phyloP scores from a whole-genome alignment of 148 eudicot species.

The Persicaria tinctoria region DNA sequence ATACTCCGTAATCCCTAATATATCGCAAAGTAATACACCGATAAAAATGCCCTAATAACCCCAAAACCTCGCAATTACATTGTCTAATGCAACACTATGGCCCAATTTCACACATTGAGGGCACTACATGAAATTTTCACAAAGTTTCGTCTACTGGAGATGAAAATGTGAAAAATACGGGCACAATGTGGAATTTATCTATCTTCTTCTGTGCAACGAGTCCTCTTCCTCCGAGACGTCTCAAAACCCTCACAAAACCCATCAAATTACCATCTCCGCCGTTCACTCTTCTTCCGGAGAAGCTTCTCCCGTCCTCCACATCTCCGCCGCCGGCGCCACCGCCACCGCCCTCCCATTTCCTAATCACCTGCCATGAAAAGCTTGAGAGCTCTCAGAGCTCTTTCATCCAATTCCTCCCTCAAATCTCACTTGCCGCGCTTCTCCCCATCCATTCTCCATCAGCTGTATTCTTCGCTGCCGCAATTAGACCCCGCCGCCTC shows the following conservation, averaged over 20 bases:
- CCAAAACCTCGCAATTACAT: too few species aligned
- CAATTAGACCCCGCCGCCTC: slow-evolving; percentile 22
- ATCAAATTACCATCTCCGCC: not conserved
- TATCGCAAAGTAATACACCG: too few species aligned
- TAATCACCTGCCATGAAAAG: slow-evolving; percentile 40
- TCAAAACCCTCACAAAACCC: slow-evolving; percentile 12
- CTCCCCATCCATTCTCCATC: slow-evolving; percentile 21
- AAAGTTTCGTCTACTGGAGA: not conserved
- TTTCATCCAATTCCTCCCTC: slow-evolving; percentile 12
- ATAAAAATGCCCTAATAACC: too few species aligned
- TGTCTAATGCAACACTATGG: too few species aligned
- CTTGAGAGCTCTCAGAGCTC: slow-evolving; percentile 33
- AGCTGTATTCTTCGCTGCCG: slow-evolving; percentile 39
- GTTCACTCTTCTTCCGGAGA: not conserved
- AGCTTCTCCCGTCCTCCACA: not conserved
- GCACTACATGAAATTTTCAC: not conserved
- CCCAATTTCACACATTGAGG: too few species aligned
- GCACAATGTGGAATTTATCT: not conserved
- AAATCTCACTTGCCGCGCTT: slow-evolving; percentile 28
- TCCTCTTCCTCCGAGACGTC: not conserved
- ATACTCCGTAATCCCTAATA: too few species aligned
- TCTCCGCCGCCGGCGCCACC: not conserved
- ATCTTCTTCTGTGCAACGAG: not conserved
- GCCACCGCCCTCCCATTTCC: not conserved
- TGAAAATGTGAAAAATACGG: not conserved